Evolutionary conservation across 192 early-diverging fungal species (phyloP).

Genomic region (Coemansia sp.): DNA sequence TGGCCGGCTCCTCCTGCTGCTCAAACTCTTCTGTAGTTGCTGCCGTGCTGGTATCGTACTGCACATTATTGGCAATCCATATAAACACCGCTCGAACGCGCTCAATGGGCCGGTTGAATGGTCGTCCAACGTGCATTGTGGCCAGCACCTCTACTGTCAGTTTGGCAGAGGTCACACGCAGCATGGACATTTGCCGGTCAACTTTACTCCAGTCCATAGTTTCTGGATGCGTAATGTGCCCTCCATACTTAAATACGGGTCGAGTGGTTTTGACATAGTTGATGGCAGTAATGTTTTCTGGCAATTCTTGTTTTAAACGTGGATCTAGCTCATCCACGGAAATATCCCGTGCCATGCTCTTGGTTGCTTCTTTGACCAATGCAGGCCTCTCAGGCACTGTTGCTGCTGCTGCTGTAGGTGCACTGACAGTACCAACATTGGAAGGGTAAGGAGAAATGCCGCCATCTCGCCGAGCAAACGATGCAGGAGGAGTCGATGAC

Average conservation of each 20-base stretch:
- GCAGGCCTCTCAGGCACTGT: not conserved
- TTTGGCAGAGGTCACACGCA: constrained; percentile 58
- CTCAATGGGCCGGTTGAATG: constrained; percentile 59
- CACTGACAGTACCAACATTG: constrained; percentile 35
- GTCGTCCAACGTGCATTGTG: constrained; percentile 64
- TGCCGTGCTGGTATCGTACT: constrained; percentile 42
- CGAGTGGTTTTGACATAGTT: constrained; percentile 52
- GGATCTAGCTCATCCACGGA: constrained; percentile 37
- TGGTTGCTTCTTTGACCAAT: not conserved
- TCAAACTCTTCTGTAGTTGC: constrained; percentile 46
- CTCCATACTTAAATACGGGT: constrained; percentile 49
- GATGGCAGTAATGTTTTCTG: constrained; percentile 42
- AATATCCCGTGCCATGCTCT: constrained; percentile 3
- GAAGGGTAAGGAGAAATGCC: constrained; percentile 53
- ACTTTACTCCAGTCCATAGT: constrained; percentile 57
- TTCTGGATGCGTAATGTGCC: constrained; percentile 44
- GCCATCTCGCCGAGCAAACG: constrained; percentile 31
- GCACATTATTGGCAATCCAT: constrained; percentile 69
- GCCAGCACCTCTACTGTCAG: constrained; percentile 62
- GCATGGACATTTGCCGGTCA: constrained; percentile 64
- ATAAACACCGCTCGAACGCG: constrained; percentile 64
- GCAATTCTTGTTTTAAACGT: constrained; percentile 25
- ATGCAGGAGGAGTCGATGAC: constrained; percentile 34
- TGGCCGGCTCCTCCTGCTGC: constrained; percentile 41
- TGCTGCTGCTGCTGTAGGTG: constrained; percentile 4